Evolutionary conservation across 805 yeast genomes (phyloP), one percentile per base, ranked within the genome.

Genomic region (Candida coleopterorum): DNA sequence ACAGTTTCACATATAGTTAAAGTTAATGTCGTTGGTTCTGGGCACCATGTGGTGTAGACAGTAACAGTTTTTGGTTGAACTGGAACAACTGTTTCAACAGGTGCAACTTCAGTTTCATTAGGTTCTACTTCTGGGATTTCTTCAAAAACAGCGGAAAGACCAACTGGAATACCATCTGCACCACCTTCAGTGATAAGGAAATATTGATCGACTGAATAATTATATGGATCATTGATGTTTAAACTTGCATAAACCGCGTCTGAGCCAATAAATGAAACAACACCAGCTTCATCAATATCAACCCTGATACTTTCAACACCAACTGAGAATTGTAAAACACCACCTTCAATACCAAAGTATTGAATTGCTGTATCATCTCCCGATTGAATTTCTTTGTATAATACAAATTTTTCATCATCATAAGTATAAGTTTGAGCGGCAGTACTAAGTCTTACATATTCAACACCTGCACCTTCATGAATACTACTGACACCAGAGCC

Each of bases 391-490:
- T 33, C 25, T 24, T 32, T 22, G 11, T 33, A 25, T 4, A 31
- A 35, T 15, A 21, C 25, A 23, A 32, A 32, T 23, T 15, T 32
- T 16, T 25, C 16, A 10, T 42, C 46, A 27, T 54, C 53, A 45
- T 56, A 61, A 32, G 41, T 29, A 24, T 52, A 43, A 9, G 42
- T 41, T 25, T 44, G 45, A 25, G 59, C 47, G 12, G 18, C 17
- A 14, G 35, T 24, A 15, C 56, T 56, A 25, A 62, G 39, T 50
- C 61, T 58, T 23, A 64, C 45, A 51, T 68, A 70, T 53, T 60
- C 52, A 40, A 65, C 49, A 37, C 64, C 75, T 32, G 75, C 75
- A 45, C 74, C 75, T 48, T 64, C 70, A 47, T 67, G 75, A 29
- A 39, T 41, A 18, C 57, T 39, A 30, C 49, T 41, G 26, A 65